Evolutionary conservation across 2,329 filamentous ascomycete genomes (phyloP).

Genomic region (Fusarium oxysporum): DNA sequence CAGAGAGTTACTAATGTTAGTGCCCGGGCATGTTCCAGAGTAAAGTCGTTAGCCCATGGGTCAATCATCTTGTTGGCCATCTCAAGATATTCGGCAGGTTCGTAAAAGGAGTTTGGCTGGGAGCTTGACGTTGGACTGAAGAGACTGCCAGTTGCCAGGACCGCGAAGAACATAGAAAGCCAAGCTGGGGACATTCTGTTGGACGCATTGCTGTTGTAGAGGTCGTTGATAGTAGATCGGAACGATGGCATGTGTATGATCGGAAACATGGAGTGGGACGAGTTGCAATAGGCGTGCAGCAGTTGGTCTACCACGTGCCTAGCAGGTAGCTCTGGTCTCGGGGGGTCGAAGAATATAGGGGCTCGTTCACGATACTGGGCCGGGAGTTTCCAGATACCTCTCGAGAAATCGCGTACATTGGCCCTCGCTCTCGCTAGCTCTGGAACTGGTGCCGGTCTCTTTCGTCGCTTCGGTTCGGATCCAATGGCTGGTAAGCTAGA

Average conservation of each 20-base stretch:
- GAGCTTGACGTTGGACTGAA: conserved; percentile 70
- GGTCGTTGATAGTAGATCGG: conserved; percentile 76
- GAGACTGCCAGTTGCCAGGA: conserved; percentile 84
- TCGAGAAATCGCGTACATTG: conserved; percentile 79
- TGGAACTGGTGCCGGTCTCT: conserved; percentile 69
- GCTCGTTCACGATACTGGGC: conserved; percentile 70
- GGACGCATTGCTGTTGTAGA: conserved; percentile 75
- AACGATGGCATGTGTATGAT: conserved; percentile 92
- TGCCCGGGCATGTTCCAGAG: conserved; percentile 79
- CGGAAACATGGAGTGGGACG: conserved; percentile 83
- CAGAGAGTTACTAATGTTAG: conserved; percentile 81
- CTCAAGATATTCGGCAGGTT: conserved; percentile 75
- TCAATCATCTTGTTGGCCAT: conserved; percentile 77
- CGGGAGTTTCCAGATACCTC: conserved; percentile 84
- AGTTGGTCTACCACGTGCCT: conserved; percentile 77
- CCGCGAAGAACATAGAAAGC: conserved; percentile 83
- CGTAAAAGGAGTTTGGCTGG: conserved; percentile 64
- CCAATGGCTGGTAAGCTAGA: conserved; percentile 73
- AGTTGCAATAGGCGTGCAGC: conserved; percentile 79
- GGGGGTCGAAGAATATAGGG: conserved; percentile 62
- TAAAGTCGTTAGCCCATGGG: conserved; percentile 83
- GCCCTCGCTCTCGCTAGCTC: conserved; percentile 78
- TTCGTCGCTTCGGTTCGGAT: conserved; percentile 72
- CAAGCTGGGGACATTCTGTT: conserved; percentile 72
- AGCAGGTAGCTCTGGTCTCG: conserved; percentile 75